phyloP scores from a whole-genome alignment of 108 stramenopile genomes.

The Nitzschia inconspicua region DNA sequence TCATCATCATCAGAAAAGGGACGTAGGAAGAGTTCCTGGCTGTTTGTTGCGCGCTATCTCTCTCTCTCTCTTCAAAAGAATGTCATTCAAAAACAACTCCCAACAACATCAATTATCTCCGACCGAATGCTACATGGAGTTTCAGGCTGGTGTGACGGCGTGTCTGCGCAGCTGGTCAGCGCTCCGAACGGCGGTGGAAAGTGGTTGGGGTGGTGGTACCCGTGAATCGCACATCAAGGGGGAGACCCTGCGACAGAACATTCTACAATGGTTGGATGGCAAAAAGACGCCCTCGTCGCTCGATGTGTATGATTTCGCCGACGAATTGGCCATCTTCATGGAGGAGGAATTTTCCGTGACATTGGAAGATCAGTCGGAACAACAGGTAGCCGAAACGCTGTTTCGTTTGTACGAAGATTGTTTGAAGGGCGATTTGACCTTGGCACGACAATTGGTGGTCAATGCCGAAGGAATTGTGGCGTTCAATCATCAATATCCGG shows the following conservation, averaged over 20 bases:
- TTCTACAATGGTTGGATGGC: conserved; percentile 60
- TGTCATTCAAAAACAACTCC: no score
- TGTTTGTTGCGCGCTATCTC: no score
- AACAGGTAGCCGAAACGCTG: conserved; percentile 67
- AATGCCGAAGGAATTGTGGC: conserved; percentile 43
- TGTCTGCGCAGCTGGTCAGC: conserved; percentile 83
- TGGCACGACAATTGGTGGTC: conserved; percentile 50
- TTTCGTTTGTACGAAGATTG: conserved; percentile 75
- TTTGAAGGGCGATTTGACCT: conserved; percentile 48
- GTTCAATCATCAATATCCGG: conserved; percentile 26
- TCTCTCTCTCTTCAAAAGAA: no score
- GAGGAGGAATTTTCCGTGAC: conserved; percentile 87
- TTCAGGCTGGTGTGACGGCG: conserved; percentile 86
- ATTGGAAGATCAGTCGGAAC: conserved; percentile 74
- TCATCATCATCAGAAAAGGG: no score
- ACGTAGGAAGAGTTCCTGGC: no score
- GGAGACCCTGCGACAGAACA: conserved; percentile 55
- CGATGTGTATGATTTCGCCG: conserved; percentile 30
- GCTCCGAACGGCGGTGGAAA: conserved; percentile 67
- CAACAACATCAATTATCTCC: no score
- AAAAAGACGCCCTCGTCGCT: conserved; percentile 27
- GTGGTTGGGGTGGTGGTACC: conserved; percentile 76
- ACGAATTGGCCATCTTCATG: conserved; percentile 74
- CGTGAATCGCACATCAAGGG: conserved; percentile 53
- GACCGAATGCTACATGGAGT: no score